Conservation (phyloP, 2,329 filamentous ascomycete species). For the Ciborinia camelliae region DNA sequence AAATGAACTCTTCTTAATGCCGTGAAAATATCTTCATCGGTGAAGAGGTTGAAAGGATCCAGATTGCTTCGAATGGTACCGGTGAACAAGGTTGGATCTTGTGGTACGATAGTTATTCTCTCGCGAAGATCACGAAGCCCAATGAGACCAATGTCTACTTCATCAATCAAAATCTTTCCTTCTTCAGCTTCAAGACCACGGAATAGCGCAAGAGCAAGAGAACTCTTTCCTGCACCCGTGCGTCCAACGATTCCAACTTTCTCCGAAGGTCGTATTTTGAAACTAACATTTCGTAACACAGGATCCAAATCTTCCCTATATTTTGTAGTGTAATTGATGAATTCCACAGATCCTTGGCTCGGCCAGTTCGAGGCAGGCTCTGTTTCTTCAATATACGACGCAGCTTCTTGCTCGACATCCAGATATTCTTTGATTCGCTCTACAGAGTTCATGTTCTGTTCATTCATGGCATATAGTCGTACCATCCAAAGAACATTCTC, state of each 20-base stretch:
- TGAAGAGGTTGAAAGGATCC: constrained; percentile 86
- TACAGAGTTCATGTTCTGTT: constrained; percentile 99
- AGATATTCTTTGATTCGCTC: constrained; percentile 97
- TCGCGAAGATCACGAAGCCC: constrained; percentile 91
- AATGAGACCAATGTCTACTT: constrained; percentile 83
- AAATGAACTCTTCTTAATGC: constrained; percentile 86
- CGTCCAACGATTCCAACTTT: constrained; percentile 96
- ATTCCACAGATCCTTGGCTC: constrained; percentile 78
- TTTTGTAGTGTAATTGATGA: constrained; percentile 82
- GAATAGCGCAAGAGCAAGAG: constrained; percentile 88
- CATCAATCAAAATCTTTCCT: constrained; percentile 87
- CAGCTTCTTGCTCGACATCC: constrained; percentile 90
- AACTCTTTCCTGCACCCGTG: constrained; percentile 95
- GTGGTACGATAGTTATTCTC: constrained; percentile 94
- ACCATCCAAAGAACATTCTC: constrained; percentile 98
- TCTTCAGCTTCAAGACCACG: constrained; percentile 86
- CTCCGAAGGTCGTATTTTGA: constrained; percentile 80
- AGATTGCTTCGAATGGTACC: constrained; percentile 90
- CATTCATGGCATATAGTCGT: constrained; percentile 86
- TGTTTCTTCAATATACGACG: constrained; percentile 70
- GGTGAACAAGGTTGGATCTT: constrained; percentile 92
- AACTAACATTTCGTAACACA: constrained; percentile 77
- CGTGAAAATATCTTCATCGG: constrained; percentile 84
- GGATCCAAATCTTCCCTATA: constrained; percentile 85
- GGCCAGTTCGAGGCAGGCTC: constrained; percentile 82